phyloP scores from a whole-genome alignment of 1,284 basidiomycete species.

The Trichosporon coremiiforme region DNA sequence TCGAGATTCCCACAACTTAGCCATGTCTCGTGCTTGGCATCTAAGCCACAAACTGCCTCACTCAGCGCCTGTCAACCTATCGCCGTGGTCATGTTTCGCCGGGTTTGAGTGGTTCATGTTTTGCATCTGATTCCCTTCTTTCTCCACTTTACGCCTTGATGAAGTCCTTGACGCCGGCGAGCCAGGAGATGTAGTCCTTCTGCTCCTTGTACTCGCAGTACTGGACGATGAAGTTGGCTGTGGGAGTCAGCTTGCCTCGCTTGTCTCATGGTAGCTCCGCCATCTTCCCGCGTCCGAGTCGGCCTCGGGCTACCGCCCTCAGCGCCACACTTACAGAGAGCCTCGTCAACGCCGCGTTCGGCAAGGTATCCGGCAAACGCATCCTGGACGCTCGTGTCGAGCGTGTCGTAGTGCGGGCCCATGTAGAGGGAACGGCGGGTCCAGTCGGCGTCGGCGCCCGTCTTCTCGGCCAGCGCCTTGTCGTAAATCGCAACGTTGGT shows the following conservation, averaged over 20 bases:
- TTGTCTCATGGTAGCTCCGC: no score
- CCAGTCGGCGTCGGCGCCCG: conserved; percentile 91
- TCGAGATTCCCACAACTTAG: no score
- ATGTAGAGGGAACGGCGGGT: conserved; percentile 86
- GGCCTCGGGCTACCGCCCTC: no score
- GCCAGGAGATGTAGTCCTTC: conserved; percentile 92
- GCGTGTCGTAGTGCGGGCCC: conserved; percentile 88
- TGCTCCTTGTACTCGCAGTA: conserved; percentile 89
- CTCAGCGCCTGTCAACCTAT: no score
- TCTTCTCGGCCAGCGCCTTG: conserved; percentile 72
- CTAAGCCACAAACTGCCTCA: no score
- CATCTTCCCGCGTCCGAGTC: no score
- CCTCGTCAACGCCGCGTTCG: conserved; percentile 84
- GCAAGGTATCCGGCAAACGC: conserved; percentile 79
- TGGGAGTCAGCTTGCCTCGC: not conserved
- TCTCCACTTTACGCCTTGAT: conserved; percentile 61
- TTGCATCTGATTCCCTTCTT: conserved; percentile 17
- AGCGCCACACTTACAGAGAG: conserved; percentile 60
- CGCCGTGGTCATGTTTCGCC: no score
- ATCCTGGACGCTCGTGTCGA: conserved; percentile 82
- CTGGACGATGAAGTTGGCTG: conserved; percentile 74
- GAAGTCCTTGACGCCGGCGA: conserved; percentile 80
- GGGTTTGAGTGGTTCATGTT: conserved; percentile 23
- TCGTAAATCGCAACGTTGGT: conserved; percentile 87
- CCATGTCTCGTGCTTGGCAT: no score